phyloP scores from a whole-genome alignment of 2,329 filamentous ascomycete genomes.

The Dothidotthia symphoricarpi region DNA sequence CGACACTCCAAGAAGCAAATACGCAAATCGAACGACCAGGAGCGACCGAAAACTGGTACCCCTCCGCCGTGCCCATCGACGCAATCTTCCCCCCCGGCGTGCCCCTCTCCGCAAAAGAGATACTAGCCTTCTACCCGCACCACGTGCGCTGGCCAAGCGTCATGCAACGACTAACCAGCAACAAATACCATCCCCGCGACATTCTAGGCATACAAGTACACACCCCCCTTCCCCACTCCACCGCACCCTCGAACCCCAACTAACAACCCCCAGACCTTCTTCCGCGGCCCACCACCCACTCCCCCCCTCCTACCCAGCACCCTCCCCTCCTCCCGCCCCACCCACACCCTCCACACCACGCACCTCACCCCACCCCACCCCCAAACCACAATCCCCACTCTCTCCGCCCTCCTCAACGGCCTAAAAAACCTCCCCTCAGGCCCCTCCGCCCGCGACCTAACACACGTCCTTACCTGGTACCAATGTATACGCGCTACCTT shows the following conservation, averaged over 20 bases:
- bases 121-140: conserved; percentile 30
- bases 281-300: no score
- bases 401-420: conserved; percentile 21
- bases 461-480: conserved; percentile 25
- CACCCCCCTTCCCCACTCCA: no score
- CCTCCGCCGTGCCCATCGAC: conserved; percentile 16
- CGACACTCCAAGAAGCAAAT: not conserved
- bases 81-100: conserved; percentile 28
- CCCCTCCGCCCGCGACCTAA: conserved; percentile 20
- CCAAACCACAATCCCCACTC: conserved; percentile 17
- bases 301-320: no score
- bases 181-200: conserved; percentile 19
- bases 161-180: conserved; percentile 23
- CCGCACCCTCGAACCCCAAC: no score
- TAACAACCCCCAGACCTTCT: no score
- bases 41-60: conserved; percentile 27
- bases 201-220: conserved; percentile 23
- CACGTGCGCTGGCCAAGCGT: conserved; percentile 24
- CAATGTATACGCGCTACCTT: conserved; percentile 13
- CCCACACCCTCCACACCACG: no score
- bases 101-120: conserved; percentile 25
- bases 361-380: no score
- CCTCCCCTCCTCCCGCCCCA: no score
- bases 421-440: conserved; percentile 19
- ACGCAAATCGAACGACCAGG: not conserved